Evolutionary conservation across 352 stramenopile species (phyloP), one percentile per base, ranked within the genome.

Genomic region (Aphanomyces astaci): DNA sequence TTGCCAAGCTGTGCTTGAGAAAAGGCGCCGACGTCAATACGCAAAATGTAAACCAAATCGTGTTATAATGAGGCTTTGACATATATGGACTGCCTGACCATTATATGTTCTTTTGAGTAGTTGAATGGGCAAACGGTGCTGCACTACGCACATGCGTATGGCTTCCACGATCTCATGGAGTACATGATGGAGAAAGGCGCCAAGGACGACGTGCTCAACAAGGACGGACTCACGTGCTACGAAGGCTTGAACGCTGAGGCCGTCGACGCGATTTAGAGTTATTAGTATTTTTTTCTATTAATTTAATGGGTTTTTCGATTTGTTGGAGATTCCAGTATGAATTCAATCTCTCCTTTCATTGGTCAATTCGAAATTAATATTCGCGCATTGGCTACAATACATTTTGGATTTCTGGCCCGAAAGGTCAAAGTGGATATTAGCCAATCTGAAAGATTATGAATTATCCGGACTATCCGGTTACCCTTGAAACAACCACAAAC

Each of bases 131-230:
- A 98, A 68, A 97, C 87, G 0, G 75, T 93, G 40, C 75, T 98
- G 25, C 93, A 98, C 70, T 98, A 97, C 75, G 94, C 84, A 48
- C 96, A 95, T 64, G 82, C 92, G 46, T 98, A 98, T 71, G 91
- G 90, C 10, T 98, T 98, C 77, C 87, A 97, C 59, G 87, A 96
- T 36, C 76, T 98, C 51, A 93, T 91, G 71, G 84, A 97, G 55
- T 98, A 98, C 70, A 66, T 98, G 46, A 90, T 98, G 64, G 81
- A 89, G n/a, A 98, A 98, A 72, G 95, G 95, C 2, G 92, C 94
- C 1, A 82, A 92, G 32, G 91, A 97, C 70, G 90, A 89, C 64
- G 70, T 98, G 19, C 51, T 89, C 32, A 98, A 98, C 60, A 78
- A 89, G 9, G 91, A 98, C 68, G 93, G 94, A 3, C 81, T 98